These are phyloP conservation scores for Drechslerella dactyloides DNA, from an alignment of 2,329 filamentous ascomycete species.

Conservation along the genomic window DNA sequence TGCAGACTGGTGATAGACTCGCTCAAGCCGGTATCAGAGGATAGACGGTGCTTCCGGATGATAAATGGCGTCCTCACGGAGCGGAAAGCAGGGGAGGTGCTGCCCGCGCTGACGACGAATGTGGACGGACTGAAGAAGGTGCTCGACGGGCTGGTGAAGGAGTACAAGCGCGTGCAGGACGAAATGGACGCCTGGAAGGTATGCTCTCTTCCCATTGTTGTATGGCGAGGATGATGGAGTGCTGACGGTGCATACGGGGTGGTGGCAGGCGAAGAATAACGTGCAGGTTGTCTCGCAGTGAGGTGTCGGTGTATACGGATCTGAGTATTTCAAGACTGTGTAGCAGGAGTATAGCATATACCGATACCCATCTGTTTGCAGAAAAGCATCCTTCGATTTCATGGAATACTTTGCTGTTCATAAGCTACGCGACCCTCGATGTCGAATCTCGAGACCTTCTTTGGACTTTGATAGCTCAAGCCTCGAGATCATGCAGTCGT, in stretches of 20 bases:
- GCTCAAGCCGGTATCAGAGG: constrained; percentile 76
- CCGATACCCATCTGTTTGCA: too few relatives aligned
- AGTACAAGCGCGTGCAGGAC: constrained; percentile 92
- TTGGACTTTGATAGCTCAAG: too few relatives aligned
- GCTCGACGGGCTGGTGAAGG: constrained; percentile 90
- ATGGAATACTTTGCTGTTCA: too few relatives aligned
- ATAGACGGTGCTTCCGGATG: constrained; percentile 97
- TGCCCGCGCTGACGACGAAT: constrained; percentile 90
- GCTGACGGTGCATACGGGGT: constrained; percentile 13
- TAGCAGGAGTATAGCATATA: background rate
- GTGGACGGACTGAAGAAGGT: constrained; percentile 93
- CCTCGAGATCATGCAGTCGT: too few relatives aligned
- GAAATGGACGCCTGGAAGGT: constrained; percentile 99
- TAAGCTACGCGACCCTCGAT: too few relatives aligned
- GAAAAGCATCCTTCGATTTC: too few relatives aligned
- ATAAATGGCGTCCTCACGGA: constrained; percentile 97
- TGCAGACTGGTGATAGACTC: constrained; percentile 90
- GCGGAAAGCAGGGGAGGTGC: constrained; percentile 88
- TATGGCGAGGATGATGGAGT: background rate
- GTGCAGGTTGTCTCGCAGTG: constrained; percentile 82
- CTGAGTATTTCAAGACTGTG: background rate
- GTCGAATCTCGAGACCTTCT: too few relatives aligned
- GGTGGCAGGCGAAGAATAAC: constrained; percentile 81
- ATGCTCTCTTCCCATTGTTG: constrained; percentile 56
- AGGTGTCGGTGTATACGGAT: constrained; percentile 55